Base-by-base conservation (phyloP, 495 filamentous ascomycete genomes). In the Daldinia concentrica region DNA sequence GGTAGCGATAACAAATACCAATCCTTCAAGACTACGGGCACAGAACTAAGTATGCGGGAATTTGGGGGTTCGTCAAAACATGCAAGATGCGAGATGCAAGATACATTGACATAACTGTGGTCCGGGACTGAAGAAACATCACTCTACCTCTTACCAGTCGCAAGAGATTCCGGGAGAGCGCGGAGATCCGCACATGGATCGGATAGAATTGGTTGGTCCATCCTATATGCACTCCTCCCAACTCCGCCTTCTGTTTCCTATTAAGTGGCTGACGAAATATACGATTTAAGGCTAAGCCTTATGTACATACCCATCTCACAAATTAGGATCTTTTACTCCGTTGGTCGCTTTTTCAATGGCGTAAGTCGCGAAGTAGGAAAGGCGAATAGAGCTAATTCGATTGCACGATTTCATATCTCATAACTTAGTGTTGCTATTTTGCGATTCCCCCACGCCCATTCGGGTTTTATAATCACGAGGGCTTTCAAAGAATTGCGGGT, bases 391-490 rank as follows among this genome's bases (percentile, higher is more conserved):
- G 26, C 26, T 29, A 11, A 30, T 54, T 1, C 12, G 11, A 30
- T 54, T 54, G 6, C 30, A 54, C 24, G 6, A 29, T n/a, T 41
- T 72, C 63, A 51, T 61, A n/a, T 37, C 37, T 75, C 72, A 70
- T 75, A 50, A 58, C 30, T 72, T 74, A 29, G 36, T n/a, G 26
- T 67, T 68, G 36, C 26, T 51, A 57, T 59, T 68, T 41, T 64
- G 55, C 45, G 62, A 4, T 32, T 82, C 83, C 68, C 81, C 80
- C 51, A 82, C 80, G 71, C 82, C 82, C 68, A 79, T 75, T 66
- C 92, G 81, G 32, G 78, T 91, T 84, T 99, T 99, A 78, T 92
- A 99, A 51, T 91, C 91, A 60, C 93, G 84, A 32, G 94, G 95
- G 78, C 89, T 95, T 80, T 97, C 93, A 64, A 89, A 87, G 45